Evolutionary conservation across 2,329 filamentous ascomycete species (phyloP), one percentile per base, ranked within the genome.

Genomic region (Verticillium nubilum): DNA sequence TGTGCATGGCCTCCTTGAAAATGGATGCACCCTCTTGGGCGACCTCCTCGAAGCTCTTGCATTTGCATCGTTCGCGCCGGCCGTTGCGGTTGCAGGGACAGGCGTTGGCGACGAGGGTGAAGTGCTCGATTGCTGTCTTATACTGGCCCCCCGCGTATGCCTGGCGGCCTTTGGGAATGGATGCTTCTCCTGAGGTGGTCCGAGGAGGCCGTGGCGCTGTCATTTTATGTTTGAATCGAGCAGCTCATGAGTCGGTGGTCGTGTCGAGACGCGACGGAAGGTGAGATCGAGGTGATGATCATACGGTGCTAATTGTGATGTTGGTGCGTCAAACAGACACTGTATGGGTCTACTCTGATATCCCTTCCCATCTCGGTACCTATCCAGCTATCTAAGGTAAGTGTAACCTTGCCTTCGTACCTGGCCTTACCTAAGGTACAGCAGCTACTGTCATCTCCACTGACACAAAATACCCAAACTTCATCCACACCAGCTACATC

Each of bases 1-100:
- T 72, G 58, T 74, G 72, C 70, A 76, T 76, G 54, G 74, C 75
- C 63, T 78, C 76, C 2, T 73, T 66, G 62, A 76, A 77, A 26
- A 78, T 73, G n/a, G 72, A 74, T 12, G 69, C 71, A 29, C 68
- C 67, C 29, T 71, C 66, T 1, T 57, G 58, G 2, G 69, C 73
- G 12, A 73, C 67, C 26, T 68, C 66, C 52, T 75, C 71, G 50
- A 72, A 77, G 59, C 76, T 65, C 61, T 78, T 78, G 64, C 76
- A 78, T 5, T 61, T 63, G 65, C 75, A 77, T 28, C 73, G 68
- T 23, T 72, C 68, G 9, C 76, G 70, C 54, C 69, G 73, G 47
- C 64, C 64, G n/a, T 70, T 69, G 33, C 70, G 67, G 53, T 63
- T 66, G 56, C 61, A 62, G 27, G 59, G 57, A 25, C 61, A 64